Percentiles rank a stretch among this genome's conserved stretches.
Evolutionary conservation across 2,329 filamentous ascomycete genomes (phyloP).

Genomic region (Venturia pyrina): DNA sequence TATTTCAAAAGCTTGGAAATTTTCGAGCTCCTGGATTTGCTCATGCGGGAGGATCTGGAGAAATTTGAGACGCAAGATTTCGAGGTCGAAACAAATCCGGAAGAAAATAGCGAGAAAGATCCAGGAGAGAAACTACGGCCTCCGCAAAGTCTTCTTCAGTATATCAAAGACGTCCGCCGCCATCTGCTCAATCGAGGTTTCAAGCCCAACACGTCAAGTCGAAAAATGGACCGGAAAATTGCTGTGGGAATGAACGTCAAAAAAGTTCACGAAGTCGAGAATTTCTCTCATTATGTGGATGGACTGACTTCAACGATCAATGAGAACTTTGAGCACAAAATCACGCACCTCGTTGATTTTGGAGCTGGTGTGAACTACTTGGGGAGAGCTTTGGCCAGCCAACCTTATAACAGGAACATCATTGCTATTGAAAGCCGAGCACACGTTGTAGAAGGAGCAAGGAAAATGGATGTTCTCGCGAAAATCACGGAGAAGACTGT

Average conservation of each 20-base stretch:
- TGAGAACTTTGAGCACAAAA: constrained; percentile 23
- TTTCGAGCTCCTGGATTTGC: constrained; percentile 66
- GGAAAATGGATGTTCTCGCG: constrained; percentile 72
- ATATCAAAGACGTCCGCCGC: constrained; percentile 60
- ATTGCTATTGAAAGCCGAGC: constrained; percentile 84
- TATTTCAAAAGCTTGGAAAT: constrained; percentile 66
- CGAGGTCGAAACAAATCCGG: constrained; percentile 13
- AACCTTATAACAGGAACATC: constrained; percentile 77
- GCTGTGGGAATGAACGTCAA: constrained; percentile 91
- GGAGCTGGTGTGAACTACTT: constrained; percentile 96
- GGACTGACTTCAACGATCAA: constrained; percentile 34
- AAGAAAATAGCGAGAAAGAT: constrained; percentile 10
- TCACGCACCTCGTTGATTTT: constrained; percentile 90
- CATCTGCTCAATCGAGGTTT: constrained; percentile 59
- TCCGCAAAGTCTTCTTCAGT: constrained; percentile 54
- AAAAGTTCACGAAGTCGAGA: constrained; percentile 85
- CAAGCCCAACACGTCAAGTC: constrained; percentile 3
- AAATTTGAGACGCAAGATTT: constrained; percentile 21
- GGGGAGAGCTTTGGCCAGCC: constrained; percentile 72
- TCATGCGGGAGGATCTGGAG: constrained; percentile 67
- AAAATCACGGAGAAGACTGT: constrained; percentile 64
- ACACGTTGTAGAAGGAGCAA: constrained; percentile 78
- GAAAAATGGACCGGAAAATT: constrained; percentile 29
- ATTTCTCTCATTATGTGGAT: constrained; percentile 81
- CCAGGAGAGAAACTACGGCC: constrained; percentile 20